A percentile compares a stretch with the other conserved stretches of the same genome.
These are phyloP conservation scores for Barnettozyma salicaria DNA, from an alignment of 805 yeast genomes.

Conservation along the genomic window DNA sequence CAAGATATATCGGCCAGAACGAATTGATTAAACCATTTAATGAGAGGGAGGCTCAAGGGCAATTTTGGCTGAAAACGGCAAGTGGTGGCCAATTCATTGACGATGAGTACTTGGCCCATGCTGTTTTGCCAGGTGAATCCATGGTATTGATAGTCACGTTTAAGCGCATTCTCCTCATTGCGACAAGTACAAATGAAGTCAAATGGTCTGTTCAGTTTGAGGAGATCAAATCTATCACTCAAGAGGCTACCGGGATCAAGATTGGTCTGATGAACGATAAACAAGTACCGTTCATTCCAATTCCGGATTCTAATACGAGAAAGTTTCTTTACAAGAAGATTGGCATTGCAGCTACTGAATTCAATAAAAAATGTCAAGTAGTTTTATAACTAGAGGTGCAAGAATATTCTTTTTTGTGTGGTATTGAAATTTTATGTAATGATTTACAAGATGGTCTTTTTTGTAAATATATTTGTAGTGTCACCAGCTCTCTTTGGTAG, in stretches of 20 bases:
- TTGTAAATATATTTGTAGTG: constrained; percentile 14
- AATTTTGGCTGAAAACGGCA: constrained; percentile 78
- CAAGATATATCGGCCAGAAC: constrained; percentile 68
- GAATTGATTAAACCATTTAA: constrained; percentile 70
- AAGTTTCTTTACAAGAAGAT: constrained; percentile 64
- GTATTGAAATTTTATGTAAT: not conserved
- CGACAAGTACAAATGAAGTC: constrained; percentile 50
- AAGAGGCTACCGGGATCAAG: constrained; percentile 75
- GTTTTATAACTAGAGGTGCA: constrained; percentile 19
- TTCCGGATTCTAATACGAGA: constrained; percentile 61
- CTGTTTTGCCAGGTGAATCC: constrained; percentile 75
- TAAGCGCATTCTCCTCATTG: constrained; percentile 60
- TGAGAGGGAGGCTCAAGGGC: constrained; percentile 87
- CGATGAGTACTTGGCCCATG: constrained; percentile 82
- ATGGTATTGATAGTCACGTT: constrained; percentile 71
- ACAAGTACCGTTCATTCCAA: constrained; percentile 72
- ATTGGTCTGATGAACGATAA: constrained; percentile 52
- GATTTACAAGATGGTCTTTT: constrained; percentile 8
- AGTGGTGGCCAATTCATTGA: constrained; percentile 71
- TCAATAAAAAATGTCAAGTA: constrained; percentile 64
- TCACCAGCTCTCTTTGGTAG: constrained; percentile 44
- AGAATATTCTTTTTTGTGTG: not conserved
- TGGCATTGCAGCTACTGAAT: constrained; percentile 74
- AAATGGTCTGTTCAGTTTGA: constrained; percentile 71
- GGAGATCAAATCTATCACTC: constrained; percentile 60